Conservation (phyloP, 2,329 filamentous ascomycete species). For the Aplosporella prunicola region DNA sequence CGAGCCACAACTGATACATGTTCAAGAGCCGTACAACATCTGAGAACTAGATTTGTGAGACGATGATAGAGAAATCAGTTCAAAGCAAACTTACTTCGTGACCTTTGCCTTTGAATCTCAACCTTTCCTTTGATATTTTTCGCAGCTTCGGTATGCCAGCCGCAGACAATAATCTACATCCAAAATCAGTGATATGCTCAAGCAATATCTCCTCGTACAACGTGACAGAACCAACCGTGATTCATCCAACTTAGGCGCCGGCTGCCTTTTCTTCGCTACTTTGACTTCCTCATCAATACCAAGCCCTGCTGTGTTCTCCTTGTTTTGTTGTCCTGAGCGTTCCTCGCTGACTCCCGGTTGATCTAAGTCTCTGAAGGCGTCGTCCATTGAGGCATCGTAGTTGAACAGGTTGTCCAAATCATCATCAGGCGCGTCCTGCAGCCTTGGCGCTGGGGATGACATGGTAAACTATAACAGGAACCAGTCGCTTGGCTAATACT, state of each 20-base stretch:
- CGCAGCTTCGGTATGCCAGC: slow-evolving; percentile 77
- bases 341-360: slow-evolving; percentile 2
- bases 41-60: slow-evolving; percentile 62
- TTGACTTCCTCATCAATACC: slow-evolving; percentile 84
- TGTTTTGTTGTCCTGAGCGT: slow-evolving; percentile 13
- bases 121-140: slow-evolving; percentile 54
- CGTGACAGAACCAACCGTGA: slow-evolving; percentile 43
- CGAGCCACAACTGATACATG: slow-evolving; percentile 93
- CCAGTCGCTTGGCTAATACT: too few relatives aligned
- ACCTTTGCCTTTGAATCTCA: slow-evolving; percentile 85
- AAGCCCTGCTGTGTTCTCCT: slow-evolving; percentile 33
- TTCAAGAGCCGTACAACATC: slow-evolving; percentile 74
- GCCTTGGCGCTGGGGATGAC: slow-evolving; percentile 12
- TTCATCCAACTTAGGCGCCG: slow-evolving; percentile 81
- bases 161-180: slow-evolving; percentile 62
- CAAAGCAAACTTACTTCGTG: slow-evolving; percentile 59
- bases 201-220: too few relatives aligned
- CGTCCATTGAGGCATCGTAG: slow-evolving; percentile 55
- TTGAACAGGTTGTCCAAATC: slow-evolving; percentile 63
- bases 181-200: too few relatives aligned
- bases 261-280: slow-evolving; percentile 65
- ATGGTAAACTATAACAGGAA: too few relatives aligned
- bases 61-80: too few relatives aligned
- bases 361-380: slow-evolving; percentile 36
- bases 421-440: slow-evolving; percentile 25